Evolutionary conservation across 805 yeast genomes (phyloP), one percentile per base, ranked within the genome.

Genomic region (Lachancea kluyveri): DNA sequence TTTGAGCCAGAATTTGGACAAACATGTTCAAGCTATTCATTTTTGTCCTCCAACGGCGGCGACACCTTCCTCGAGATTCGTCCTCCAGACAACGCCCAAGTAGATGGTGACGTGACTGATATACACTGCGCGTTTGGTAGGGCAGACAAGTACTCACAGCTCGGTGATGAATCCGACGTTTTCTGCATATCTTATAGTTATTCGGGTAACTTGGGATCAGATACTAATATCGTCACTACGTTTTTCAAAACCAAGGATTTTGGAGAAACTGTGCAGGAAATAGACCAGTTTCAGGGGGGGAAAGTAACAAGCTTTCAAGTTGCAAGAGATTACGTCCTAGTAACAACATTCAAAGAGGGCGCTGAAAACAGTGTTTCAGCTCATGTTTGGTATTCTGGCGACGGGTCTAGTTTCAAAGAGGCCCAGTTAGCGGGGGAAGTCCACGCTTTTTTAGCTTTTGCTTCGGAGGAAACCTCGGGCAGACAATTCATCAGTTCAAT

Each of bases 241-340:
- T n/a, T n/a, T n/a, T n/a, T n/a, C n/a, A n/a, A n/a, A 25, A 69
- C 82, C 2, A 48, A 42, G 14, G 75, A 77, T 44, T 55, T 60
- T 36, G 84, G 80, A 11, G 55, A 57, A 28, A 43, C 65, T 1
- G 70, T 79, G 72, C 41, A 48, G 8, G 39, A 45, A 13, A 57
- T 72, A 37, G 60, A 59, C 4, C 29, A 37, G 9, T 46, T 54
- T 11, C 30, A 48, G 26, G 54, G 45, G 28, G 21, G 61, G 14
- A 52, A 48, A 4, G 36, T 47, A 6, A 23, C 26, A 13, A 35
- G 43, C 17, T 21, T 52, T 19, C 28, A 33, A 5, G 34, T 59
- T 4, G 35, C 45, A 6, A 35, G 51, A 5, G 40, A 48, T 2
- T 49, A 48, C 31, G 27, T 55, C 4, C 33, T 58, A 5, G 49